Evolutionary conservation across 805 yeast species (phyloP).

Genomic region (Saturnispora kantuleensis): DNA sequence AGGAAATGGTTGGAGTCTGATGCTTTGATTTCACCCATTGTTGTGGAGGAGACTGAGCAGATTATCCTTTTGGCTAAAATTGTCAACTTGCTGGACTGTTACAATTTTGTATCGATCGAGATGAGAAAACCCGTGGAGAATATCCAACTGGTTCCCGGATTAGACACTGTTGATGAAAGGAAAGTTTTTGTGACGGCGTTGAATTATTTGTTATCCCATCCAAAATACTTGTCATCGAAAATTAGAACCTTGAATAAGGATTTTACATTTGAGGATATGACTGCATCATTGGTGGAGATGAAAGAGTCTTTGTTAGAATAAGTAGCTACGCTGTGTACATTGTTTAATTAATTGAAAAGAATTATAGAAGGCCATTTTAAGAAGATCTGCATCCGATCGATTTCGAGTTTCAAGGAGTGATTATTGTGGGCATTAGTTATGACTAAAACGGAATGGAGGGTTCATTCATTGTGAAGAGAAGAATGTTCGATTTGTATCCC

Average conservation of each 20-base stretch:
- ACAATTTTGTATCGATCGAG: slow-evolving; percentile 30
- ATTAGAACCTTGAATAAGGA: slow-evolving; percentile 53
- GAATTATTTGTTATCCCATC: slow-evolving; percentile 73
- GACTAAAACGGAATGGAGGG: no score
- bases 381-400: no score
- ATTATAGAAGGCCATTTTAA: no score
- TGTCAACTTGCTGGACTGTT: slow-evolving; percentile 42
- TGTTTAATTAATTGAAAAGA: no score
- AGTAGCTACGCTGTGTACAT: background rate
- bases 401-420: no score
- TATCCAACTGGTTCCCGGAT: slow-evolving; percentile 39
- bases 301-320: slow-evolving; percentile 32
- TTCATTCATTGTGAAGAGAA: no score
- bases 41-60: slow-evolving; percentile 58
- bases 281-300: slow-evolving; percentile 43
- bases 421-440: no score
- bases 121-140: slow-evolving; percentile 13
- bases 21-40: slow-evolving; percentile 40
- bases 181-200: slow-evolving; percentile 51
- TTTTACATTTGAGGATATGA: slow-evolving; percentile 36
- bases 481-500: no score
- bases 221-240: slow-evolving; percentile 68
- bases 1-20: slow-evolving; percentile 50
- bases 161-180: slow-evolving; percentile 50
- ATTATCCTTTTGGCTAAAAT: slow-evolving; percentile 54